A percentile compares a stretch with the other conserved stretches of the same genome.
These are phyloP conservation scores for Yarrowia sp. DNA, from an alignment of 805 yeast species.

Conservation along the genomic window DNA sequence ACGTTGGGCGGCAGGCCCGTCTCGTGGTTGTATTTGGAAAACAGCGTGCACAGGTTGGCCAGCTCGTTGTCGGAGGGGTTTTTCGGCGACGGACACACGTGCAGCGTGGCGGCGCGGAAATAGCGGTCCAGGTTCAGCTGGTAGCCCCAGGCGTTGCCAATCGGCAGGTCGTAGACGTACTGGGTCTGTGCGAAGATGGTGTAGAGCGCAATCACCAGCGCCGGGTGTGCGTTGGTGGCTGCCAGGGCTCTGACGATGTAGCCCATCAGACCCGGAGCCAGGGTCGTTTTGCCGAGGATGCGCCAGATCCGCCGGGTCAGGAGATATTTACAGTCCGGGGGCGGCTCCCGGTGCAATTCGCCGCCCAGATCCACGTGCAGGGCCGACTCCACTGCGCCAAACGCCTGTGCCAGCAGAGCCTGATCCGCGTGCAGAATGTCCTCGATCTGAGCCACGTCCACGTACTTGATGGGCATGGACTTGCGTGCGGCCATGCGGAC, in stretches of 20 bases:
- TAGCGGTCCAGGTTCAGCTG: slow-evolving; percentile 18
- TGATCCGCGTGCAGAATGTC: slow-evolving; percentile 1
- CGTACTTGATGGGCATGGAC: slow-evolving; percentile 4
- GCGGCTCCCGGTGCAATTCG: neutral
- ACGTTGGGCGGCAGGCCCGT: slow-evolving; percentile 25
- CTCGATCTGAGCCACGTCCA: neutral
- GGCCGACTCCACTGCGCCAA: slow-evolving; percentile 14
- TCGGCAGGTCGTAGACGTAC: slow-evolving; percentile 18
- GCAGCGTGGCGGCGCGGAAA: slow-evolving; percentile 5
- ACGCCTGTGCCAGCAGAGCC: slow-evolving; percentile 11
- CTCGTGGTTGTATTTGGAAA: slow-evolving; percentile 32
- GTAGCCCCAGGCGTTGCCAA: slow-evolving; percentile 36
- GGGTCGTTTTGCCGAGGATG: slow-evolving; percentile 7
- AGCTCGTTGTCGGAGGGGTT: neutral
- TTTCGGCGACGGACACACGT: neutral
- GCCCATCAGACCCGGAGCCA: slow-evolving; percentile 21
- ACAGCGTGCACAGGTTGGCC: neutral
- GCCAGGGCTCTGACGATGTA: neutral
- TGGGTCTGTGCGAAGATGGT: slow-evolving; percentile 26
- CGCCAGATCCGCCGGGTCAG: slow-evolving; percentile 31
- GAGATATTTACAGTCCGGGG: neutral
- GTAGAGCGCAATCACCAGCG: slow-evolving; percentile 25
- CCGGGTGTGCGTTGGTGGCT: neutral
- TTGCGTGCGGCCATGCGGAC: slow-evolving; percentile 1
- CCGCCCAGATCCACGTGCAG: slow-evolving; percentile 16